Evolutionary conservation across 345 rosid genomes (phyloP).

Genomic region (Iberis pinnata): DNA sequence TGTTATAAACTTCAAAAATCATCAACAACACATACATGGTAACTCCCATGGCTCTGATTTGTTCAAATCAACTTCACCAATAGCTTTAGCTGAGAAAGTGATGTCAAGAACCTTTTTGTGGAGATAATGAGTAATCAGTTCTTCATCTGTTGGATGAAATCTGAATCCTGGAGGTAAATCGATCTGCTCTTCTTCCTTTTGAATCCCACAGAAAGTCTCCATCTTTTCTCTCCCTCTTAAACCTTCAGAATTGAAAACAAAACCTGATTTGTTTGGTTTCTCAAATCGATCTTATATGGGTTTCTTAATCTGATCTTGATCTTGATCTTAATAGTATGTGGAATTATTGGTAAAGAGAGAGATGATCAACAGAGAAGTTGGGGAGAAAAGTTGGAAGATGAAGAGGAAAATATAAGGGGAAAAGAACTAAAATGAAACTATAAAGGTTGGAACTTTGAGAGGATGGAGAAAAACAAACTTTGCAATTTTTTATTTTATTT

Average conservation of each 20-base stretch:
- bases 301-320: slow-evolving; percentile 20
- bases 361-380: slow-evolving; percentile 22
- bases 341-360: background rate
- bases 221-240: slow-evolving; percentile 16
- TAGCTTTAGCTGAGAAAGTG: slow-evolving; percentile 61
- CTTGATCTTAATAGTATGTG: background rate
- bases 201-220: slow-evolving; percentile 29
- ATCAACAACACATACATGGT: slow-evolving; percentile 81
- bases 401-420: slow-evolving; percentile 24
- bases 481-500: slow-evolving; percentile 12
- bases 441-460: slow-evolving; percentile 15
- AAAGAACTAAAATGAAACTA: slow-evolving; percentile 27
- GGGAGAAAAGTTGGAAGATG: slow-evolving; percentile 29
- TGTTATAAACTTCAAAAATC: background rate
- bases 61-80: slow-evolving; percentile 93
- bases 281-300: background rate
- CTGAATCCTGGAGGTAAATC: slow-evolving; percentile 92
- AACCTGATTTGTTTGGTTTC: no score
- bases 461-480: background rate
- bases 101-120: slow-evolving; percentile 60
- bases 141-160: slow-evolving; percentile 96
- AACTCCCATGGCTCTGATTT: slow-evolving; percentile 97
- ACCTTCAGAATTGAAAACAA: slow-evolving; percentile 8
- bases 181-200: slow-evolving; percentile 49
- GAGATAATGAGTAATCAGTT: slow-evolving; percentile 79